A percentile compares a stretch with the other conserved stretches of the same genome.
These are phyloP conservation scores for Samsoniella hepiali DNA, from an alignment of 2,329 filamentous ascomycete species.

Conservation along the genomic window DNA sequence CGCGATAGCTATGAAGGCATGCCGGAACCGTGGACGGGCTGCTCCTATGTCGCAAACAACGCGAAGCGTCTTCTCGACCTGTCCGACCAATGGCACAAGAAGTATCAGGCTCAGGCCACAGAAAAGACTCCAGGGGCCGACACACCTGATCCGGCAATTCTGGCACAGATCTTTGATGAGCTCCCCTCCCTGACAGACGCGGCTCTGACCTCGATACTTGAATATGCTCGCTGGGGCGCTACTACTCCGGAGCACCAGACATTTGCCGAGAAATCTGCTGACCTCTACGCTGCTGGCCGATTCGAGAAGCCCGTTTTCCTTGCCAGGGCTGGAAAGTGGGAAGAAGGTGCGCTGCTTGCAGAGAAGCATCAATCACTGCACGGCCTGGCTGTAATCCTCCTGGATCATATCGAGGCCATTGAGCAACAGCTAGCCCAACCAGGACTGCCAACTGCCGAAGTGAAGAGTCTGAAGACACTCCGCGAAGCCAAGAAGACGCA, in stretches of 20 bases:
- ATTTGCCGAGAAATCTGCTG: constrained; percentile 44
- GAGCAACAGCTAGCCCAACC: constrained; percentile 29
- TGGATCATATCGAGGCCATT: constrained; percentile 48
- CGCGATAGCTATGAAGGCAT: constrained; percentile 63
- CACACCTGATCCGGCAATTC: constrained; percentile 38
- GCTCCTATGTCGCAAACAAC: constrained; percentile 59
- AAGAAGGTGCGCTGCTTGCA: constrained; percentile 55
- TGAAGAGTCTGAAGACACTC: constrained; percentile 31
- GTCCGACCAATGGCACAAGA: constrained; percentile 52
- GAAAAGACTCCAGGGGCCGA: constrained; percentile 32
- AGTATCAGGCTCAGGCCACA: constrained; percentile 36
- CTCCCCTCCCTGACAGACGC: constrained; percentile 52
- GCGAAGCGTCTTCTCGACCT: constrained; percentile 58
- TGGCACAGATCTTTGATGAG: constrained; percentile 45
- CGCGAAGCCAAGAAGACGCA: constrained; percentile 43
- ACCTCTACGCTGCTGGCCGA: constrained; percentile 48
- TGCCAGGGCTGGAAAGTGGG: constrained; percentile 54
- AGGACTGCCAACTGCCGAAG: constrained; percentile 29
- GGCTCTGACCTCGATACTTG: constrained; percentile 53
- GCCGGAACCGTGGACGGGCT: constrained; percentile 83
- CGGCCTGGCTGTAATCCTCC: constrained; percentile 54
- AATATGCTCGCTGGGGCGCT: constrained; percentile 50
- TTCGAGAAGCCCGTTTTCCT: constrained; percentile 52
- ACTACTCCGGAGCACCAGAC: constrained; percentile 43
- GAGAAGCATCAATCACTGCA: constrained; percentile 55